Conservation (phyloP, 306 rosid species). For the Quercus cerris region DNA sequence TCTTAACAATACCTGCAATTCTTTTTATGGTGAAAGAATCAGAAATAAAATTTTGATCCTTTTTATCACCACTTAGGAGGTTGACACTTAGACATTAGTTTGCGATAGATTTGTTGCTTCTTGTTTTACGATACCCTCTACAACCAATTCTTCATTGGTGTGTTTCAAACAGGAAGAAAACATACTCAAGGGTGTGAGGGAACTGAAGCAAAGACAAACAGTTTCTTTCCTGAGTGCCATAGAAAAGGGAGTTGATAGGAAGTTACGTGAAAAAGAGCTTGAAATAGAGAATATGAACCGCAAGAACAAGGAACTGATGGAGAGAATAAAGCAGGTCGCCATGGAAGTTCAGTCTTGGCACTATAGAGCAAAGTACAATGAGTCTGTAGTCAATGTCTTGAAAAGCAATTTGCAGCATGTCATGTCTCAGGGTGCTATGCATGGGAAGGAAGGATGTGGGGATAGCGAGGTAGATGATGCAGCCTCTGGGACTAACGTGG, state of each 20-base stretch:
- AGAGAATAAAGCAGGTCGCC: constrained; percentile 26
- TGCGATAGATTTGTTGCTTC: background rate
- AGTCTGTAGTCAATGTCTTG: constrained; percentile 22
- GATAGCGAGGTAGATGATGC: constrained; percentile 35
- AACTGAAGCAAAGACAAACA: constrained; percentile 29
- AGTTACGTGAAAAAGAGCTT: constrained; percentile 26
- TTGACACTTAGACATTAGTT: background rate
- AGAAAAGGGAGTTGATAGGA: constrained; percentile 25
- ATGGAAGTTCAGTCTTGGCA: constrained; percentile 33
- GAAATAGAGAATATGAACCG: constrained; percentile 26
- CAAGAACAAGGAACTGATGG: constrained; percentile 31
- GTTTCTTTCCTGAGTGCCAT: constrained; percentile 27
- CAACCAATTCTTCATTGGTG: background rate
- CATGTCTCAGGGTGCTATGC: constrained; percentile 20
- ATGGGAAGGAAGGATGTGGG: constrained; percentile 29
- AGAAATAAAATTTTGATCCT: background rate
- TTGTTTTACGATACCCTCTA: background rate
- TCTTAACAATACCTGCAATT: background rate
- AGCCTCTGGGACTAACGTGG: constrained; percentile 16
- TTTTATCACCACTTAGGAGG: background rate
- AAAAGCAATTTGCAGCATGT: constrained; percentile 28
- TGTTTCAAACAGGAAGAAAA: constrained; percentile 29
- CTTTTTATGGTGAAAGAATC: background rate
- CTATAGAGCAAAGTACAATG: constrained; percentile 29
- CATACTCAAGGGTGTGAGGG: constrained; percentile 26